Conservation (phyloP, 192 early-diverging fungal species). For the Backusella luteola region DNA sequence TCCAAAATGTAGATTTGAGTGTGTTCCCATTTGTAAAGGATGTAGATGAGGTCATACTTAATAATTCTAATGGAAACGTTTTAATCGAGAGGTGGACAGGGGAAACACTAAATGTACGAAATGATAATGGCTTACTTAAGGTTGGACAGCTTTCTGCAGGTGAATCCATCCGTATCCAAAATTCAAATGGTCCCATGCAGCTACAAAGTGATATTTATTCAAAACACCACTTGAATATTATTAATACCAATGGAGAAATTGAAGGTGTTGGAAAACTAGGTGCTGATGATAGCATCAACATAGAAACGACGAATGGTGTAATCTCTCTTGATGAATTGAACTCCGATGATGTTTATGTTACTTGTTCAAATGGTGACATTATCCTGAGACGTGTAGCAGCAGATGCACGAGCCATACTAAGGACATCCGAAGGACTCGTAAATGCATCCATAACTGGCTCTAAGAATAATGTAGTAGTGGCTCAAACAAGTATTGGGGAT, state of each 20-base stretch:
- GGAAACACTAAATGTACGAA: background rate
- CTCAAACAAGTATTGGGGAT: background rate
- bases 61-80: background rate
- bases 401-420: background rate
- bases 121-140: background rate
- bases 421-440: background rate
- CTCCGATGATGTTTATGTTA: background rate
- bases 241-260: background rate
- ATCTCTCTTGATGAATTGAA: background rate
- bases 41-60: background rate
- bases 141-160: background rate
- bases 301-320: background rate
- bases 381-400: background rate
- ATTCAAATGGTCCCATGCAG: background rate
- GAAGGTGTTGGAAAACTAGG: background rate
- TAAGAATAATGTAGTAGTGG: background rate
- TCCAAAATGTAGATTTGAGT: background rate
- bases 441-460: background rate
- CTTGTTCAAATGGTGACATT: background rate
- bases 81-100: background rate
- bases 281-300: background rate
- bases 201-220: background rate
- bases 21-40: conserved; percentile 10
- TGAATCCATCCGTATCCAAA: background rate
- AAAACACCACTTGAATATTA: background rate